phyloP scores from a whole-genome alignment of 2,329 filamentous ascomycete genomes.

The Aspergillus neoniger region DNA sequence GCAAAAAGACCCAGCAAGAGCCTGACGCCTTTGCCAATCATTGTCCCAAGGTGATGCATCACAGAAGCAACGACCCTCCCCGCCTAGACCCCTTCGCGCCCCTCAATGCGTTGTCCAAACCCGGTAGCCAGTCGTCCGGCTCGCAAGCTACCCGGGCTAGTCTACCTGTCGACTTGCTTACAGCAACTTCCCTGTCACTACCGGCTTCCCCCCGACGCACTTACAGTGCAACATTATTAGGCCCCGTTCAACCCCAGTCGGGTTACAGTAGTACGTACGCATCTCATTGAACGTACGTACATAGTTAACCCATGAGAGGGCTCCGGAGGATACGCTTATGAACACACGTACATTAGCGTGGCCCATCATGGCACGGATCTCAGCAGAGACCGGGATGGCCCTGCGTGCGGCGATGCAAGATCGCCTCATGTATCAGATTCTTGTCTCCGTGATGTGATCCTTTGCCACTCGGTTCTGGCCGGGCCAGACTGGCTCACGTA shows the following conservation, averaged over 20 bases:
- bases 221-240: background rate
- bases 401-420: constrained; percentile 11
- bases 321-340: background rate
- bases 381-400: constrained; percentile 7
- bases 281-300: constrained; percentile 1
- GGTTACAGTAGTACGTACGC: constrained; percentile 6
- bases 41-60: constrained; percentile 1
- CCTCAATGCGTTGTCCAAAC: constrained; percentile 4
- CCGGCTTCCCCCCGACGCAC: constrained; percentile 8
- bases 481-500: background rate
- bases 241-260: constrained; percentile 4
- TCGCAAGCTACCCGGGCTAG: background rate
- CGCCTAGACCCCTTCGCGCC: constrained; percentile 8
- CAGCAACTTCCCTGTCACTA: constrained; percentile 6
- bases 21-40: background rate
- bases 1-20: background rate
- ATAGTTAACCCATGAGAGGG: background rate
- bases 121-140: constrained; percentile 1
- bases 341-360: background rate
- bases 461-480: constrained; percentile 4
- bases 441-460: background rate
- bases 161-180: constrained; percentile 11
- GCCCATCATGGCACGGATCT: constrained; percentile 7
- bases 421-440: constrained; percentile 12
- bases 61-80: constrained; percentile 4